A percentile compares a stretch with the other conserved stretches of the same genome.
Conservation (phyloP, 164 flowering plant genomes). For the Liriodendron chinense region DNA sequence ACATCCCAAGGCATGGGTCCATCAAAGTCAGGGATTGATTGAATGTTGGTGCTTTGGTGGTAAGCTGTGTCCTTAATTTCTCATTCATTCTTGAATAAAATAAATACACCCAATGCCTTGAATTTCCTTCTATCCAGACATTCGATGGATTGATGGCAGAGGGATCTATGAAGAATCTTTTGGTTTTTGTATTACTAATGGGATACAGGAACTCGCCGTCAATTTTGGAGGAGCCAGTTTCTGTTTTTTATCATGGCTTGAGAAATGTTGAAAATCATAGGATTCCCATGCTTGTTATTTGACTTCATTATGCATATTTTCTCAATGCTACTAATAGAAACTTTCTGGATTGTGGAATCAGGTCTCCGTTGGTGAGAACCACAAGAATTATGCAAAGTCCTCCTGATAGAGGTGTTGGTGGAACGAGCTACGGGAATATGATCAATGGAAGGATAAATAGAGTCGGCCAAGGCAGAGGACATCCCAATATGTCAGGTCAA, state of each 20-base stretch:
- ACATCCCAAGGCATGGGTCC: too few species aligned
- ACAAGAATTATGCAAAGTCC: not conserved
- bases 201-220: too few species aligned
- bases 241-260: not conserved
- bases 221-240: not conserved
- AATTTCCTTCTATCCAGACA: too few species aligned
- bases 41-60: too few species aligned
- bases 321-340: not conserved
- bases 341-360: not conserved
- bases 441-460: not conserved
- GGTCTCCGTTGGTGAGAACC: slow-evolving; percentile 3
- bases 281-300: too few species aligned
- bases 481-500: slow-evolving; percentile 1
- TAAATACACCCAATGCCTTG: too few species aligned
- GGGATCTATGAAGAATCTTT: too few species aligned
- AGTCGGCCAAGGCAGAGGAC: not conserved
- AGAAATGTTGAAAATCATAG: not conserved
- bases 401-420: not conserved
- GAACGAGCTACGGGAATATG: not conserved
- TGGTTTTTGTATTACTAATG: too few species aligned
- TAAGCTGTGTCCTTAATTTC: too few species aligned
- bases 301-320: not conserved
- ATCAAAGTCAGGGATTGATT: too few species aligned
- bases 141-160: too few species aligned
- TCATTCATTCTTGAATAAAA: too few species aligned